A percentile compares a stretch with the other conserved stretches of the same genome.
Conservation (phyloP, 163 green algal genomes). For the Trebouxiophyceae sp. region DNA sequence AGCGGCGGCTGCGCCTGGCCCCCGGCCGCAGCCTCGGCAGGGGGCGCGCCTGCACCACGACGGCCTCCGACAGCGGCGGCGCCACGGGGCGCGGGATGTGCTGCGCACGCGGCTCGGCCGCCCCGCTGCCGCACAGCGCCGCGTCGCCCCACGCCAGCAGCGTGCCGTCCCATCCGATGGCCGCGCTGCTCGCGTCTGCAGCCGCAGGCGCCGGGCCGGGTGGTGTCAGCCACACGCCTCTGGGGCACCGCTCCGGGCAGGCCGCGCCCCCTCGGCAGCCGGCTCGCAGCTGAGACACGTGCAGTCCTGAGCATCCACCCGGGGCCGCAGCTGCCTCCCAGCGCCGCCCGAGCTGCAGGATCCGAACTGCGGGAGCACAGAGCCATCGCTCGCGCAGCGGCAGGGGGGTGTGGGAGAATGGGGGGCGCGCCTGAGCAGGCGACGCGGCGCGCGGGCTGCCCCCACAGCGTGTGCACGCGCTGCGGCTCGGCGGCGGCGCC, state of each 20-base stretch:
- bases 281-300: too few relatives aligned
- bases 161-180: constrained; percentile 47
- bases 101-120: constrained; percentile 30
- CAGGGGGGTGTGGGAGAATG: background rate
- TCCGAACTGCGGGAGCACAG: too few relatives aligned
- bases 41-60: background rate
- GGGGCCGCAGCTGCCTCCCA: too few relatives aligned
- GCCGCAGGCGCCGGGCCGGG: too few relatives aligned
- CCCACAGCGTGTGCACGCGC: constrained; percentile 34
- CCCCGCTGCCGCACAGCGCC: constrained; percentile 45
- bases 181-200: constrained; percentile 55
- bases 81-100: constrained; percentile 47
- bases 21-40: too few relatives aligned
- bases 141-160: constrained; percentile 74
- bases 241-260: too few relatives aligned
- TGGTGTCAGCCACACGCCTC: too few relatives aligned
- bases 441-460: constrained; percentile 12
- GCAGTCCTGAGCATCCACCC: too few relatives aligned
- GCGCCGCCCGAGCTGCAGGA: too few relatives aligned
- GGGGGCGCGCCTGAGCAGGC: background rate
- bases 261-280: too few relatives aligned
- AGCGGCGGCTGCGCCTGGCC: too few relatives aligned
- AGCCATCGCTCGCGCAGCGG: too few relatives aligned
- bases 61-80: constrained; percentile 19
- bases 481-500: constrained; percentile 27